phyloP scores from a whole-genome alignment of 2,329 filamentous ascomycete species.

The Kalmusia sp. region DNA sequence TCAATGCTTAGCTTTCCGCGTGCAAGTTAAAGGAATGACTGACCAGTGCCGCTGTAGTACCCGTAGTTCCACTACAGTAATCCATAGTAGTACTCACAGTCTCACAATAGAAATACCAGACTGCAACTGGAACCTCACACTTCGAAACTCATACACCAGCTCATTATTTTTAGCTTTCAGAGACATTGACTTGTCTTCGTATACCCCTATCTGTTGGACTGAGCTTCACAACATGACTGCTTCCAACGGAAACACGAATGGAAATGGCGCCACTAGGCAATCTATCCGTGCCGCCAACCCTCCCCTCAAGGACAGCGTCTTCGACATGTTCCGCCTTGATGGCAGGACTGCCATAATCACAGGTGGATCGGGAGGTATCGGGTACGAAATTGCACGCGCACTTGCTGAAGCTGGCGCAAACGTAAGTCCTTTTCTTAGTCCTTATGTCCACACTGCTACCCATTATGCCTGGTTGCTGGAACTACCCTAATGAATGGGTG shows the following conservation, averaged over 20 bases:
- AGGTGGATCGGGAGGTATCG: slow-evolving; percentile 70
- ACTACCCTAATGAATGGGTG: not conserved
- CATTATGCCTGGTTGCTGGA: not conserved
- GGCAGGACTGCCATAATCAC: slow-evolving; percentile 12
- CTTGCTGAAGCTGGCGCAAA: slow-evolving; percentile 73
- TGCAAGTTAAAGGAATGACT: not conserved
- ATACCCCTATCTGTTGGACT: not conserved
- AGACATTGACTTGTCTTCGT: too few species aligned
- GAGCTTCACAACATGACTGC: slow-evolving; percentile 3
- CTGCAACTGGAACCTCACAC: too few species aligned
- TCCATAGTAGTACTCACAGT: not conserved
- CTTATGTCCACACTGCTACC: not conserved
- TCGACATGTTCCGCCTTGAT: slow-evolving; percentile 12
- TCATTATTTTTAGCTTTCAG: too few species aligned
- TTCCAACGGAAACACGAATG: slow-evolving; percentile 4
- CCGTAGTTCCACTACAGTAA: not conserved
- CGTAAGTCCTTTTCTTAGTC: not conserved
- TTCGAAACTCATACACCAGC: too few species aligned
- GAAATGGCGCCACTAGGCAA: not conserved
- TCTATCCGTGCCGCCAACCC: slow-evolving; percentile 10
- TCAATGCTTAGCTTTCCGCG: not conserved
- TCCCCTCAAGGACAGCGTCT: slow-evolving; percentile 10
- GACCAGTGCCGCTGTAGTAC: not conserved
- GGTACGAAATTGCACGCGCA: slow-evolving; percentile 80
- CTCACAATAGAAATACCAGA: not conserved